Evolutionary conservation across 208 protist genomes (phyloP).

Genomic region (Trypanosoma congolense): DNA sequence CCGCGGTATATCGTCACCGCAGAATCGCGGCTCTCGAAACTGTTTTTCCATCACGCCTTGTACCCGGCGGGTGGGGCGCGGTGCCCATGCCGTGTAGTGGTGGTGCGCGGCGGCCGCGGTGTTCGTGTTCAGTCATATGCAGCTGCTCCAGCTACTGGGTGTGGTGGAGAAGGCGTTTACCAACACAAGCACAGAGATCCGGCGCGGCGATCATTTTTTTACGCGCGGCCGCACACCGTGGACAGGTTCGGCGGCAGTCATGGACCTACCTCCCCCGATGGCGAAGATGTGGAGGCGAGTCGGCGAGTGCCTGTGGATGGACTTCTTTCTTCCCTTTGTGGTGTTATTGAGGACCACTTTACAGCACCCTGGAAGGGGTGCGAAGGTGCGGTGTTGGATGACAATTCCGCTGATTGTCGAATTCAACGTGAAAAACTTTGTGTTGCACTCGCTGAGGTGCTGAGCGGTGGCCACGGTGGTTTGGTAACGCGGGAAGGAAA

Average conservation of each 20-base stretch:
- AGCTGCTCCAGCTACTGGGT: neutral
- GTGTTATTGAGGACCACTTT: constrained; percentile 47
- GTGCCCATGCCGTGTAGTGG: constrained; percentile 58
- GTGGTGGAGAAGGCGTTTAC: neutral
- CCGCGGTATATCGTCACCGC: constrained; percentile 58
- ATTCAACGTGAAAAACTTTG: neutral
- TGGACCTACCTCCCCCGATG: neutral
- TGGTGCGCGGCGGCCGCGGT: constrained; percentile 54
- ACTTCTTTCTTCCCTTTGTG: constrained; percentile 31
- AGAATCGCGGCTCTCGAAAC: constrained; percentile 57
- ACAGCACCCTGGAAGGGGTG: neutral
- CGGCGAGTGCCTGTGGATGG: constrained; percentile 25
- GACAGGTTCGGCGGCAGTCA: neutral
- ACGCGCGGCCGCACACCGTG: constrained; percentile 1
- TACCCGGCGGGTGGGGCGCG: constrained; percentile 68
- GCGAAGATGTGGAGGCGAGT: neutral
- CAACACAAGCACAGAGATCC: constrained; percentile 13
- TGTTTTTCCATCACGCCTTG: constrained; percentile 81
- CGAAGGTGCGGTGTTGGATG: neutral
- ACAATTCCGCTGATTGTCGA: neutral
- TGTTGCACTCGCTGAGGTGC: neutral
- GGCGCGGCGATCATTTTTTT: constrained; percentile 34
- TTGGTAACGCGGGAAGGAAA: constrained; percentile 1
- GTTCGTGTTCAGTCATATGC: constrained; percentile 19
- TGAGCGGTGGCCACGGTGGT: constrained; percentile 19